phyloP scores from a whole-genome alignment of 768 basidiomycete genomes.

The Leccinum sublutescens region DNA sequence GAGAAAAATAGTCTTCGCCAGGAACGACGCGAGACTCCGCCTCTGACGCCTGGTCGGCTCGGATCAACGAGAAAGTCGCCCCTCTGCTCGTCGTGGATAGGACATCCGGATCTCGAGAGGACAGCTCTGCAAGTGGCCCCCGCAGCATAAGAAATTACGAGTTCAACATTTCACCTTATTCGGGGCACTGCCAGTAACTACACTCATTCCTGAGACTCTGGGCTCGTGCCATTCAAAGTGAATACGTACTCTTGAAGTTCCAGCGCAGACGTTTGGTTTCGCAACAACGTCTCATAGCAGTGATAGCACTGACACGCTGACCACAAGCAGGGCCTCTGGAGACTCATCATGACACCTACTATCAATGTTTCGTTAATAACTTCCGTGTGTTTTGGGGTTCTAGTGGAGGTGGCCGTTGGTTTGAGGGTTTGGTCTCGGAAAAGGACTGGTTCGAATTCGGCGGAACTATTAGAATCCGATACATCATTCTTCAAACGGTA shows the following conservation, averaged over 20 bases:
- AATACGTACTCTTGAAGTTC: neutral
- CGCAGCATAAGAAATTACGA: constrained; percentile 28
- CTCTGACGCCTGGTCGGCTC: neutral
- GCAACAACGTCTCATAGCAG: neutral
- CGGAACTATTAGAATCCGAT: neutral
- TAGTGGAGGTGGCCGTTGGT: neutral
- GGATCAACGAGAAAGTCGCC: constrained; percentile 30
- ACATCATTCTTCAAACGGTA: neutral
- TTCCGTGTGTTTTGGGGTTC: neutral
- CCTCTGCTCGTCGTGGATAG: constrained; percentile 45
- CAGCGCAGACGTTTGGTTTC: neutral
- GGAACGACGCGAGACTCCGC: neutral
- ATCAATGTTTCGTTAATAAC: neutral
- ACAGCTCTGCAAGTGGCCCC: constrained; percentile 59
- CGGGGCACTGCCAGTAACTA: constrained; percentile 22
- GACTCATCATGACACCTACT: neutral
- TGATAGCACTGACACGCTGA: neutral
- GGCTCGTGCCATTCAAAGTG: neutral
- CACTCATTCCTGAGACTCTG: neutral
- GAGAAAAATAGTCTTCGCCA: constrained; percentile 16
- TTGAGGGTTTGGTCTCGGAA: neutral
- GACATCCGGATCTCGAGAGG: constrained; percentile 43
- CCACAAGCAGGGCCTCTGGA: neutral
- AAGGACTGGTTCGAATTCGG: neutral
- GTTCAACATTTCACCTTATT: constrained; percentile 40